A percentile compares a stretch with the other conserved stretches of the same genome.
Evolutionary conservation across 768 basidiomycete species (phyloP).

Genomic region (Tulasnella sp.): DNA sequence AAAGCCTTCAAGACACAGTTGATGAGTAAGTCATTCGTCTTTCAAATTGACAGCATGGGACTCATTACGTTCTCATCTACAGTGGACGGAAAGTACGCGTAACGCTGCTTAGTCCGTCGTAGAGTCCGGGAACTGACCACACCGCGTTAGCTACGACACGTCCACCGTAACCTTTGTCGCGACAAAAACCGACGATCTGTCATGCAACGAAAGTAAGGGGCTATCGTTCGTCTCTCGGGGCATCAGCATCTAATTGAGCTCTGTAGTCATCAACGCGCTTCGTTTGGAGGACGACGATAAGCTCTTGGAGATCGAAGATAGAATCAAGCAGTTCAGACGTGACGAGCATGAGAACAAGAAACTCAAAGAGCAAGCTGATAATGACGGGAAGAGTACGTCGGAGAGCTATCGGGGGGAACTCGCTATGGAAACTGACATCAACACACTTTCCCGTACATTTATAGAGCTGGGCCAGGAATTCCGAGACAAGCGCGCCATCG

Average conservation of each 20-base stretch:
- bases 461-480: slow-evolving; percentile 29
- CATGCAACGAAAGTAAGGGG: background rate
- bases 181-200: slow-evolving; percentile 51
- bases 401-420: slow-evolving; percentile 2
- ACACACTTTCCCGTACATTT: background rate
- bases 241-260: background rate
- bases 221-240: background rate
- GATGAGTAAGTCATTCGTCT: slow-evolving; percentile 32
- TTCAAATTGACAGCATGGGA: no score
- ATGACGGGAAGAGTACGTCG: slow-evolving; percentile 32
- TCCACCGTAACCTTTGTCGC: slow-evolving; percentile 53
- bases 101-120: background rate
- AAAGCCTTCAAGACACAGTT: slow-evolving; percentile 54
- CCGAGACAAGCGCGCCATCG: slow-evolving; percentile 28
- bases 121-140: background rate
- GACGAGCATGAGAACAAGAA: slow-evolving; percentile 33
- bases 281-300: slow-evolving; percentile 41
- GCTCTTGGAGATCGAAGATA: slow-evolving; percentile 39
- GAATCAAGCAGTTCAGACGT: slow-evolving; percentile 28
- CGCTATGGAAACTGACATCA: no score
- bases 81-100: slow-evolving; percentile 44
- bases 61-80: background rate
- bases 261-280: slow-evolving; percentile 34
- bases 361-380: slow-evolving; percentile 32
- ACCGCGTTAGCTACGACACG: slow-evolving; percentile 38